Evolutionary conservation across 2,329 filamentous ascomycete species (phyloP), one percentile per base, ranked within the genome.

Genomic region (Xylariaceae sp.): DNA sequence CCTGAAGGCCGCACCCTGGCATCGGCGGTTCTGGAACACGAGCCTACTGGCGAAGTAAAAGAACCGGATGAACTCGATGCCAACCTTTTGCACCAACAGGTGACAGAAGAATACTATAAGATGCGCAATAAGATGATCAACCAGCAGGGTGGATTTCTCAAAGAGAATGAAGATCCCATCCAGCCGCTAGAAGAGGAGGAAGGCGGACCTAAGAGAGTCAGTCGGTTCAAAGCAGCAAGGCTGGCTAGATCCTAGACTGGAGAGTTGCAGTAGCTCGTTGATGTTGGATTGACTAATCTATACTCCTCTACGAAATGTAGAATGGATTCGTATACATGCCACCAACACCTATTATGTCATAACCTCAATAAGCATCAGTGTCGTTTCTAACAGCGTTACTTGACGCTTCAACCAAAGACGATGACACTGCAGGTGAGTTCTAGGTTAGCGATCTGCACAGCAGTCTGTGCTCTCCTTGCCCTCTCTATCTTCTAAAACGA

Each of bases 71-170:
- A 89, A 60, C 77, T 93, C 32, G 88, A 96, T 62, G 83, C 88
- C 4, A 79, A 84, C 16, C 75, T 92, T 24, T 77, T 93, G 44
- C 82, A 88, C 47, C 85, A 89, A 58, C 88, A 96, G 70, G 85
- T 96, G 11, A 87, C 89, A 6, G 83, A 84, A 30, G 89, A 95
- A 67, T 96, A 96, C 71, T 88, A 96, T 70, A 85, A 84, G 37
- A 79, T 90, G 70, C 87, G 93, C 16, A 96, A 92, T 68, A 84
- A 83, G 65, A 86, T 95, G 72, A 92, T 97, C 48, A 85, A 91
- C 62, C 82, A 86, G 63, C 85, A 94, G 64, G 92, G 92, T 45
- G 92, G 92, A 3, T 96, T 96, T 70, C 75, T 88, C 64, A 81
- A 84, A 52, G 83, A 91, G 62, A 84, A 89, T 54, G 85, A 91